A percentile compares a stretch with the other conserved stretches of the same genome.
Conservation (phyloP, 2,329 filamentous ascomycete genomes). For the Xylariaceae sp. region DNA sequence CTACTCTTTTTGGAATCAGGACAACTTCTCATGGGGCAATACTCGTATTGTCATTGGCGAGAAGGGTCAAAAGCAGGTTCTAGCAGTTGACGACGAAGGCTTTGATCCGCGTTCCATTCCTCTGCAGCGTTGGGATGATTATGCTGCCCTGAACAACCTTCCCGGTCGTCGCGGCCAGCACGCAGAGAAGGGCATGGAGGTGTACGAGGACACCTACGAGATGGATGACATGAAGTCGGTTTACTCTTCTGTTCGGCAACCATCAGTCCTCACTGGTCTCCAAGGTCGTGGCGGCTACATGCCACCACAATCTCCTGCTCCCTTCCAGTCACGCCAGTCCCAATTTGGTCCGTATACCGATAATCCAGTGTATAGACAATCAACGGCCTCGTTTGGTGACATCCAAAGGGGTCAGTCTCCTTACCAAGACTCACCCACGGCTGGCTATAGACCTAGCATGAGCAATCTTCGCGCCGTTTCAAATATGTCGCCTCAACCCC, state of each 20-base stretch:
- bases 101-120: constrained; percentile 93
- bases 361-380: constrained; percentile 58
- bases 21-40: constrained; percentile 98
- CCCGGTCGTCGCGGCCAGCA: constrained; percentile 80
- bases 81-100: constrained; percentile 77
- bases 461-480: constrained; percentile 51
- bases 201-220: constrained; percentile 78
- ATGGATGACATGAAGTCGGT: constrained; percentile 98
- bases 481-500: constrained; percentile 42
- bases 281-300: constrained; percentile 67
- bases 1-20: constrained; percentile 99
- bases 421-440: constrained; percentile 50
- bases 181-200: constrained; percentile 58
- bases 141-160: constrained; percentile 79
- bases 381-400: constrained; percentile 63
- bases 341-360: constrained; percentile 45
- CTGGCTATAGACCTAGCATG: constrained; percentile 53
- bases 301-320: constrained; percentile 76
- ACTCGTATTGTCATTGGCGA: constrained; percentile 96
- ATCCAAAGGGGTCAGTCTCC: constrained; percentile 50
- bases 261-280: constrained; percentile 84
- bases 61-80: constrained; percentile 83
- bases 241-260: constrained; percentile 86
- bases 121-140: constrained; percentile 95
- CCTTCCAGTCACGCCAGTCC: constrained; percentile 54